These are phyloP conservation scores for Exserohilum turcica DNA, from an alignment of 2,329 filamentous ascomycete genomes.

Conservation along the genomic window DNA sequence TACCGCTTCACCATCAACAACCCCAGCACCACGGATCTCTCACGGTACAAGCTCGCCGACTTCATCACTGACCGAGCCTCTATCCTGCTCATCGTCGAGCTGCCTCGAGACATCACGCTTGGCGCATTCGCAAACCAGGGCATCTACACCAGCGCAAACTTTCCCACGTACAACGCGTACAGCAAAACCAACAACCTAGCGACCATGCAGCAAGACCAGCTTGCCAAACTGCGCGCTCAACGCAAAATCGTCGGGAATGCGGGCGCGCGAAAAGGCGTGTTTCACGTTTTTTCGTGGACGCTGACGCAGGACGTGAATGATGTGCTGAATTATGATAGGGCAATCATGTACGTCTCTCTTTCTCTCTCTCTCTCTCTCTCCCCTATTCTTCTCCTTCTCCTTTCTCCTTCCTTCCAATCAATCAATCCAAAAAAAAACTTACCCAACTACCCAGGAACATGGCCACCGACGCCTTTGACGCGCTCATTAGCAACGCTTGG, in stretches of 20 bases:
- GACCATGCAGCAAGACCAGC: conserved; percentile 46
- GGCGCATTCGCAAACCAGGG: conserved; percentile 42
- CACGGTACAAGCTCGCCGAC: conserved; percentile 39
- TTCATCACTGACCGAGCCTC: conserved; percentile 47
- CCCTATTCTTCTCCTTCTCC: neutral
- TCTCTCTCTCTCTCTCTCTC: neutral
- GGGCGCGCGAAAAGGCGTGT: conserved; percentile 34
- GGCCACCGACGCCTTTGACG: conserved; percentile 36
- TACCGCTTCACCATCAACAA: conserved; percentile 45
- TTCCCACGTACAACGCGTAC: conserved; percentile 45
- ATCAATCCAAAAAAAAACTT: neutral
- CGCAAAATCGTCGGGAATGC: conserved; percentile 35
- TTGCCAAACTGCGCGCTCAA: conserved; percentile 43
- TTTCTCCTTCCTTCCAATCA: too few relatives aligned
- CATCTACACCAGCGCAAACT: conserved; percentile 42
- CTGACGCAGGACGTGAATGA: conserved; percentile 44
- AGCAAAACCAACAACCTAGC: conserved; percentile 42
- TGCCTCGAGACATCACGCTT: conserved; percentile 35
- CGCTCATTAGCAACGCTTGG: conserved; percentile 40
- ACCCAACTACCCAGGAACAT: conserved; percentile 23
- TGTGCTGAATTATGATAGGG: conserved; percentile 39
- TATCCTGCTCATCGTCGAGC: conserved; percentile 45
- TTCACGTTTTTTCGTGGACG: conserved; percentile 47
- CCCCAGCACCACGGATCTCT: conserved; percentile 37
- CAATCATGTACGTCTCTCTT: conserved; percentile 30